Evolutionary conservation across 1,284 basidiomycete species (phyloP).

Genomic region (Pisolithus thermaeus): DNA sequence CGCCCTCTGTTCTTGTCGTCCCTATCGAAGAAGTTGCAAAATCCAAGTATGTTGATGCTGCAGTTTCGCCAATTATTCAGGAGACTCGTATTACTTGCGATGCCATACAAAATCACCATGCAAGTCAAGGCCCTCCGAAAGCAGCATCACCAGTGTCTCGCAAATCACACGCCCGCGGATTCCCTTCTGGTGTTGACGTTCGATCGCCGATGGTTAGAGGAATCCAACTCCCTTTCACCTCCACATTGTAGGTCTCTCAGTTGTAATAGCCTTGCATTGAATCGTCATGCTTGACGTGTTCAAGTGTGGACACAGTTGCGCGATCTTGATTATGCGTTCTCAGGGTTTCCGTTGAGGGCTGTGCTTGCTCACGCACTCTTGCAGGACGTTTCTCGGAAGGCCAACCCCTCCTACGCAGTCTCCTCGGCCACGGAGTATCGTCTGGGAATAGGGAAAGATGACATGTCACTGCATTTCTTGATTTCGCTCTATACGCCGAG

Average conservation of each 20-base stretch:
- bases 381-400: slow-evolving; percentile 23
- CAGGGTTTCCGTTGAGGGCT: slow-evolving; percentile 7
- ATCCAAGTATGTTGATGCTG: slow-evolving; percentile 20
- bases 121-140: background rate
- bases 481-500: background rate
- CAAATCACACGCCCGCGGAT: slow-evolving; percentile 5
- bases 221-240: slow-evolving; percentile 16
- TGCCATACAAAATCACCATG: background rate
- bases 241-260: slow-evolving; percentile 18
- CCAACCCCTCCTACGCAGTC: slow-evolving; percentile 19
- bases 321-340: slow-evolving; percentile 13
- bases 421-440: slow-evolving; percentile 2
- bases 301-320: background rate
- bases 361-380: slow-evolving; percentile 17
- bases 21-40: background rate
- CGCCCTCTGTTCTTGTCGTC: background rate
- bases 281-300: slow-evolving; percentile 1
- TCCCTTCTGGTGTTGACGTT: slow-evolving; percentile 17
- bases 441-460: background rate
- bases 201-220: slow-evolving; percentile 24
- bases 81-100: background rate
- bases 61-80: slow-evolving; percentile 23
- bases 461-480: background rate
- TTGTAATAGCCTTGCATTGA: background rate
- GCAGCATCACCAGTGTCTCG: slow-evolving; percentile 6